These are phyloP conservation scores for Cenchrus americanus DNA, from an alignment of 176 grass and related monocot species.

Conservation along the genomic window DNA sequence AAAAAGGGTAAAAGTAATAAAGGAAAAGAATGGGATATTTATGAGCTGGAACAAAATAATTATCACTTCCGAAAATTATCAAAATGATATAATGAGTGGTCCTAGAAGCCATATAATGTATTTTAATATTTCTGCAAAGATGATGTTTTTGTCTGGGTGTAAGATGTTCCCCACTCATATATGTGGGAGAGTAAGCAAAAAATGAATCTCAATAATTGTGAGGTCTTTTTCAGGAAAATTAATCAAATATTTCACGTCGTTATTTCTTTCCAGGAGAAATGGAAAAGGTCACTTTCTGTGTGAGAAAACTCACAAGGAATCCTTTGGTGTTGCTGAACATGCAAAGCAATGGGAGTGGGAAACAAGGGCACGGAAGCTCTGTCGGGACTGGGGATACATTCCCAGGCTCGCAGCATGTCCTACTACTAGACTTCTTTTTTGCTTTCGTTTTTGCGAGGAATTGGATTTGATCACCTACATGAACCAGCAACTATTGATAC, in stretches of 20 bases:
- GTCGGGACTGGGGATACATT: background rate
- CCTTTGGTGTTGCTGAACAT: slow-evolving; percentile 18
- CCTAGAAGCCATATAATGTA: background rate
- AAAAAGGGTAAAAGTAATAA: background rate
- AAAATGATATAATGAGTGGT: slow-evolving; percentile 6
- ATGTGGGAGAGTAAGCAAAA: background rate
- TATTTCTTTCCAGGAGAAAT: background rate
- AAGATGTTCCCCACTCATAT: slow-evolving; percentile 25
- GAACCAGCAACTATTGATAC: background rate
- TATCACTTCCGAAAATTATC: background rate
- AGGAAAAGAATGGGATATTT: background rate
- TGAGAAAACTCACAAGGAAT: slow-evolving; percentile 4
- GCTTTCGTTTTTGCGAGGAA: background rate
- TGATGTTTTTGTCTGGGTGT: slow-evolving; percentile 30
- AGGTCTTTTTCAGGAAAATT: slow-evolving; percentile 23
- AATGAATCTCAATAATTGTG: slow-evolving; percentile 39
- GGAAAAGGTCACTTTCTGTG: background rate
- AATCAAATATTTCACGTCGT: background rate
- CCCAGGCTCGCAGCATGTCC: background rate
- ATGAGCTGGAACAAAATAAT: slow-evolving; percentile 20
- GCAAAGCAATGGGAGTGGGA: background rate
- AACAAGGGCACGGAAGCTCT: background rate
- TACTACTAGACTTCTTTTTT: background rate
- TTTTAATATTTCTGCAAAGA: background rate
- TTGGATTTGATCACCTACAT: background rate